Percentiles rank a stretch among this genome's conserved stretches.
Conservation (phyloP, 1,284 basidiomycete genomes). For the Cystobasidium pallidum region DNA sequence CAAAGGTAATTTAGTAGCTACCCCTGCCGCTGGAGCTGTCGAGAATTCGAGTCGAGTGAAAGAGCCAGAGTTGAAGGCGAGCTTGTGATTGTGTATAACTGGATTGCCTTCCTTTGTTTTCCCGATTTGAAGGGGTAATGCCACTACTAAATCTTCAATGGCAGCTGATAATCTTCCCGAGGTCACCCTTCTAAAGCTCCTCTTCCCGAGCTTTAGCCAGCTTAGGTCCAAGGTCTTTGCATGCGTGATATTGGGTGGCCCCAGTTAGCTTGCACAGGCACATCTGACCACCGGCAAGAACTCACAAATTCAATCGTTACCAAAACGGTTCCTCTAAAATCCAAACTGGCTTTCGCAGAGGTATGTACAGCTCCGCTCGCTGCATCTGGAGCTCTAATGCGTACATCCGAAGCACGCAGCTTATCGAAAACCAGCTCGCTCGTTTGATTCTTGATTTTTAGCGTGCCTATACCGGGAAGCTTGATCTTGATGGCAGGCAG, state of each 20-base stretch:
- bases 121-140: constrained; percentile 23
- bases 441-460: constrained; percentile 39
- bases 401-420: constrained; percentile 33
- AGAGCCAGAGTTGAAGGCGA: constrained; percentile 23
- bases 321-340: constrained; percentile 8
- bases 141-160: constrained; percentile 8
- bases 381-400: constrained; percentile 25
- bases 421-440: constrained; percentile 43
- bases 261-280: background rate
- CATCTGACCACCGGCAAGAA: too few relatives aligned
- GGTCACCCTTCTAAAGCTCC: constrained; percentile 9
- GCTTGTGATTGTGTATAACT: constrained; percentile 8
- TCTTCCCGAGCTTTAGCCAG: constrained; percentile 16
- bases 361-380: constrained; percentile 15
- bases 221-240: constrained; percentile 10
- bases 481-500: constrained; percentile 35
- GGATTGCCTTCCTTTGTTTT: constrained; percentile 23
- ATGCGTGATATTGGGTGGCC: background rate
- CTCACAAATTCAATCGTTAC: constrained; percentile 31
- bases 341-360: constrained; percentile 8
- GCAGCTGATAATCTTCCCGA: constrained; percentile 19
- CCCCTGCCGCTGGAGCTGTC: background rate
- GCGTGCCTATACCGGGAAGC: constrained; percentile 28
- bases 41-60: constrained; percentile 29
- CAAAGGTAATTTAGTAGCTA: constrained; percentile 35